These are phyloP conservation scores for Talaromyces sp. DNA, from an alignment of 2,329 filamentous ascomycete species.

Conservation along the genomic window DNA sequence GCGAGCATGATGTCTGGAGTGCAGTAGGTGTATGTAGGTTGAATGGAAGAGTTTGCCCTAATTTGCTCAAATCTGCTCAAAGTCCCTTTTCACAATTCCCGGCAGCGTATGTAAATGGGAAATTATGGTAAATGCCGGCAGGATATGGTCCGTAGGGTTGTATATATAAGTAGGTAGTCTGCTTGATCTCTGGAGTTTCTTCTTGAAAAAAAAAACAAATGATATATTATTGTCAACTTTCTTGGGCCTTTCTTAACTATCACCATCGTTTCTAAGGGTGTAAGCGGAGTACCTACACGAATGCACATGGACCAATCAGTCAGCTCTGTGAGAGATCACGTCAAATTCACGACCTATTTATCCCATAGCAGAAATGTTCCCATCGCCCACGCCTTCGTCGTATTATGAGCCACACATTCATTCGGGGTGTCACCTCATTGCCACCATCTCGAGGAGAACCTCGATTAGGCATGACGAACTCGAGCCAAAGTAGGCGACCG, in stretches of 20 bases:
- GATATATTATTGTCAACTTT: not conserved
- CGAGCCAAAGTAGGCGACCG: not conserved
- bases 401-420: not conserved
- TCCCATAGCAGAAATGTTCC: not conserved
- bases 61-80: conserved; percentile 7
- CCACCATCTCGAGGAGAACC: not conserved
- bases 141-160: not conserved
- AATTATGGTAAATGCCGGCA: not conserved
- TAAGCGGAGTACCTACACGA: not conserved
- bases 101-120: not conserved
- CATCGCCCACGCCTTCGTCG: not conserved
- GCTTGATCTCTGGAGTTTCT: not conserved
- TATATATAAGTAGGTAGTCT: not conserved
- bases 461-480: not conserved
- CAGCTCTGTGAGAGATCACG: not conserved
- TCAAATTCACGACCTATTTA: not conserved
- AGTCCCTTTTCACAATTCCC: not conserved
- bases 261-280: not conserved
- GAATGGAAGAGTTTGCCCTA: conserved; percentile 4
- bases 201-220: not conserved
- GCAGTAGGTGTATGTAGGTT: not conserved
- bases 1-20: not conserved
- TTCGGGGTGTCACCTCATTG: not conserved
- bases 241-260: not conserved
- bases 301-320: conserved; percentile 2